Evolutionary conservation across 2,329 filamentous ascomycete genomes (phyloP), one percentile per base, ranked within the genome.

Genomic region (Lasiodiplodia sp.): DNA sequence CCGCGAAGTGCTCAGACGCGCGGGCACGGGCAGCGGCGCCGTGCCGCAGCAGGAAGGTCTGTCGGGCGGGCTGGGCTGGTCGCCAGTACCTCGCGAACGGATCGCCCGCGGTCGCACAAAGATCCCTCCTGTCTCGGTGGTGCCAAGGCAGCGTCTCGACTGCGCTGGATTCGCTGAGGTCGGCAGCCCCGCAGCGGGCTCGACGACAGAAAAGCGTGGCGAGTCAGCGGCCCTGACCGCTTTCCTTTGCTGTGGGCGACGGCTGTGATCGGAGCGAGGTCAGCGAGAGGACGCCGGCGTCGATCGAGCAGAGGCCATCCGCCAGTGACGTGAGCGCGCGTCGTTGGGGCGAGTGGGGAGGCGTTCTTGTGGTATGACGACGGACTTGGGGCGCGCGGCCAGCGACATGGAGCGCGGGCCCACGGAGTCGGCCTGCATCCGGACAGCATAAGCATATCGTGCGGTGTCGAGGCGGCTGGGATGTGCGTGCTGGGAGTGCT

Each of bases 261-360:
- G 31, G 51, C 21, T 31, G 63, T 66, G 63, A 66, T 66, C 63
- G 49, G 63, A 56, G 63, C 63, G 63, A 56, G 63, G 55, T 66
- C 51, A 66, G 63, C 55, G 63, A 66, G 55, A 47, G 49, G 63
- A 37, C 38, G 52, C 63, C 21, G 63, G 49, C 34, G 63, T 66
- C 63, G 63, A 66, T 66, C 63, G 49, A 64, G 60, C 60, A 64
- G 47, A 64, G 60, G 51, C 60, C 60, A 64, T 38, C 40, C 49
- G 63, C 40, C 34, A 53, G 57, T 68, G 66, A 68, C 66, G 66
- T 68, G 66, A 68, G 66, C 55, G 37, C 57, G 66, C 66, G 57
- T 58, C 44, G 63, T 52, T 37, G 31, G 63, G 63, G 63, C 44
- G 44, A 47, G 44, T 55, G 63, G 63, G 63, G 63, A 66, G 63